Evolutionary conservation across 441 rosid genomes (phyloP).

Genomic region (Eruca vesicaria): DNA sequence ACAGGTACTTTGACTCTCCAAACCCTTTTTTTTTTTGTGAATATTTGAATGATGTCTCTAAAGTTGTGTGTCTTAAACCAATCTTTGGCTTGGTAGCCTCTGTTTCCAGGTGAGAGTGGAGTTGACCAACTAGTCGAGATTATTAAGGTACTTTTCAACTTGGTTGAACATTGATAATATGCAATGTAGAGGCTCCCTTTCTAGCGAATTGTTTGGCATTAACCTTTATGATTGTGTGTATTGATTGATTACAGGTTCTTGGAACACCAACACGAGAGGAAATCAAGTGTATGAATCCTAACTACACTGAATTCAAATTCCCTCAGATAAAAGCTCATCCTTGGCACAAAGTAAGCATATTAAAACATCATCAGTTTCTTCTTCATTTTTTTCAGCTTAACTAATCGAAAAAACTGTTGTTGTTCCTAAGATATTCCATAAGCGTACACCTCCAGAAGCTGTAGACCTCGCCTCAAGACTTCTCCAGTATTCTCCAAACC

Average conservation of each 20-base stretch:
- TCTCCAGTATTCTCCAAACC: constrained; percentile 93
- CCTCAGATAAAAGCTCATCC: constrained; percentile 96
- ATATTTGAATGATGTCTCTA: constrained; percentile 2
- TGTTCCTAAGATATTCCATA: constrained; percentile 66
- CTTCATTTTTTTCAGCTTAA: neutral
- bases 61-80: constrained; percentile 8
- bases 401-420: constrained; percentile 4
- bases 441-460: constrained; percentile 39
- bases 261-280: constrained; percentile 98
- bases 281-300: constrained; percentile 98
- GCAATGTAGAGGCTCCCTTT: neutral
- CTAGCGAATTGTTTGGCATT: no score
- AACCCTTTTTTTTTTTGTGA: neutral
- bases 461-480: constrained; percentile 36
- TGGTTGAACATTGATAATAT: neutral
- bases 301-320: constrained; percentile 92
- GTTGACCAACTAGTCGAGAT: constrained; percentile 98
- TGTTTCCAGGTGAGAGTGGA: constrained; percentile 92
- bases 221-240: neutral
- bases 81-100: constrained; percentile 39
- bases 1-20: constrained; percentile 38
- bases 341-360: constrained; percentile 81
- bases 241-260: constrained; percentile 75
- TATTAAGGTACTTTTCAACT: constrained; percentile 64
- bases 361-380: neutral